Conservation (phyloP, 192 early-diverging fungal genomes). For the Coemansia sp. region DNA sequence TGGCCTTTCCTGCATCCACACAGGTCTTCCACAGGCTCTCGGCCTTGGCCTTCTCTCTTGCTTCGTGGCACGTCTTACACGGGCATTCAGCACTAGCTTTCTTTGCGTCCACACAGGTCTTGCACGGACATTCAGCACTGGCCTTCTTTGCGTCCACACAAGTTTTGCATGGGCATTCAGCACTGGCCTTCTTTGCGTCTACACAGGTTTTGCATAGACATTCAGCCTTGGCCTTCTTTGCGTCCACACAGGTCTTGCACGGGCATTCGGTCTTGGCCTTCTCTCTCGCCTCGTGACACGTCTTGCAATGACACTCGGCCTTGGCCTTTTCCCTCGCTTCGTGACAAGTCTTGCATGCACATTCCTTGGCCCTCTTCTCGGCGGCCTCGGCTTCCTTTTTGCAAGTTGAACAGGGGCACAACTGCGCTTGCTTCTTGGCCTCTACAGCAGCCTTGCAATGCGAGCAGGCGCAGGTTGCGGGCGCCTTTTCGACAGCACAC, state of each 20-base stretch:
- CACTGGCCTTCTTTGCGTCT: constrained; percentile 11
- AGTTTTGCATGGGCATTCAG: constrained; percentile 14
- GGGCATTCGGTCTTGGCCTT: constrained; percentile 20
- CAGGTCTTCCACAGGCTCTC: constrained; percentile 13
- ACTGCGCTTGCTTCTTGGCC: constrained; percentile 29
- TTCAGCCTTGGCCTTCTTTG: constrained; percentile 10
- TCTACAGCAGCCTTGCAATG: constrained; percentile 32
- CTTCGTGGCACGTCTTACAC: constrained; percentile 4
- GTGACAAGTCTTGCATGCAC: constrained; percentile 26
- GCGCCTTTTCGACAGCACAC: constrained; percentile 36
- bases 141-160: constrained; percentile 8
- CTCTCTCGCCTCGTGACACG: constrained; percentile 19
- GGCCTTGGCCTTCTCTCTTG: background rate
- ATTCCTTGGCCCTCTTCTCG: constrained; percentile 38
- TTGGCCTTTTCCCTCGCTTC: constrained; percentile 31
- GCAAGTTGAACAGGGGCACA: constrained; percentile 37
- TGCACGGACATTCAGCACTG: constrained; percentile 32
- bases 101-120: constrained; percentile 11
- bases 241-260: constrained; percentile 13
- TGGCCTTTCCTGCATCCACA: background rate
- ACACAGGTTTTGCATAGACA: constrained; percentile 26
- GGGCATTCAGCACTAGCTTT: constrained; percentile 8
- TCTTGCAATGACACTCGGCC: constrained; percentile 20
- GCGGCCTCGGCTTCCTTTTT: constrained; percentile 33
- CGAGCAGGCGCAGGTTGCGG: constrained; percentile 28